Conservation (phyloP, 257 asterid genomes). For the Datura wrightii region DNA sequence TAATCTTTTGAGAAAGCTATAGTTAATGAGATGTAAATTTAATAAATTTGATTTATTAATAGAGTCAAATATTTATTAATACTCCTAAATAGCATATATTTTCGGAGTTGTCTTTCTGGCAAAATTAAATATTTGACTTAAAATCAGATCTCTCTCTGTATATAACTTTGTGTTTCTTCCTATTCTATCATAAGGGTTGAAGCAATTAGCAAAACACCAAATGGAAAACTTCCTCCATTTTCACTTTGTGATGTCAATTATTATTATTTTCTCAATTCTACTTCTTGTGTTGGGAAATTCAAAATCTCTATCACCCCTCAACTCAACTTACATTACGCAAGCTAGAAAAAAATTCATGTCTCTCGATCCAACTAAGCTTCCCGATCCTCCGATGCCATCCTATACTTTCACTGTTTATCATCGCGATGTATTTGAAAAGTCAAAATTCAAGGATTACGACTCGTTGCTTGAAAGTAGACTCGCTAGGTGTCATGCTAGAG, state of each 20-base stretch:
- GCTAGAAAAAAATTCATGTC: not conserved
- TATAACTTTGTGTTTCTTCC: not conserved
- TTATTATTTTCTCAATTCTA: not conserved
- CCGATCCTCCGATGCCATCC: not conserved
- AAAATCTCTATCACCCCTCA: not conserved
- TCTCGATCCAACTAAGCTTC: not conserved
- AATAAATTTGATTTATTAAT: too few species aligned
- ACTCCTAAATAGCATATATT: too few species aligned
- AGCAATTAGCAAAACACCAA: not conserved
- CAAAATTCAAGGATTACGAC: not conserved
- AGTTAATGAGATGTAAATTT: too few species aligned
- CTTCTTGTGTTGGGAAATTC: not conserved
- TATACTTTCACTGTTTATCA: not conserved
- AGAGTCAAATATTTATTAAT: too few species aligned
- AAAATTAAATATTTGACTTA: too few species aligned
- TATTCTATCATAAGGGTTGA: too few species aligned
- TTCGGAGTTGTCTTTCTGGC: too few species aligned
- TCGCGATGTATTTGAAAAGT: not conserved
- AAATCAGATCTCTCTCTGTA: too few species aligned
- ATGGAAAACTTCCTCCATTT: not conserved
- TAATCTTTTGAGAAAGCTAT: too few species aligned
- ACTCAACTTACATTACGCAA: not conserved
- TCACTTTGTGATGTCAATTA: not conserved
- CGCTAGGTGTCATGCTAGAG: not conserved
- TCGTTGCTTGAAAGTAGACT: not conserved